Evolutionary conservation across 2,329 filamentous ascomycete genomes (phyloP), one percentile per base, ranked within the genome.

Genomic region (Ilyonectria mors-panacis): DNA sequence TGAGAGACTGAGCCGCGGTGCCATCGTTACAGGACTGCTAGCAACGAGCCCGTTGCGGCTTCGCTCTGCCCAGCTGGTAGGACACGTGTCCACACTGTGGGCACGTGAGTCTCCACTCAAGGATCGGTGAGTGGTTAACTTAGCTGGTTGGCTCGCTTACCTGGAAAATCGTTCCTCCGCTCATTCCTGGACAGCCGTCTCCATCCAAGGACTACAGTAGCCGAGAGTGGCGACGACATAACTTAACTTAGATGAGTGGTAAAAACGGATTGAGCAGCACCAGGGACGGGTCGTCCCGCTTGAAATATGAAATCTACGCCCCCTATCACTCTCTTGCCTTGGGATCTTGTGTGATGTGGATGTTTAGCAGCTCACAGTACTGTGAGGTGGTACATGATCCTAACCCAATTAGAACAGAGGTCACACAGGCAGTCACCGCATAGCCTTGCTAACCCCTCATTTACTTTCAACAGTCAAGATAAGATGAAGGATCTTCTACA

Each of bases 401-500:
- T 42, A 7, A 42, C 39, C 39, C 39, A 42, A 42, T 42, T 42
- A 42, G 39, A 42, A 42, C 19, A n/a, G 39, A 42, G 39, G 19
- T 42, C 39, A 42, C 39, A 42, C 15, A 42, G 39, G 17, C 39
- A 42, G 39, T 15, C 39, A 19, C 2, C 39, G 39, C 39, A 42
- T 2, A 17, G 6, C 17, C 39, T 42, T 3, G 4, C 26, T 26
- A 26, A 26, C 23, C 23, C 4, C 4, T 23, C 21, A 23, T 23
- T 23, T 23, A 23, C 21, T n/a, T 42, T 17, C 45, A 50, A 50
- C 45, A 50, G 45, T 50, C 45, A 50, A 50, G 44, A 6, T 47
- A n/a, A n/a, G 45, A 26, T 50, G 3, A 50, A 50, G 26, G 21
- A 50, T 50, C n/a, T 50, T 50, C 26, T 23, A 50, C 45, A 50